These are phyloP conservation scores for Babesia ovata DNA, from an alignment of 169 alveolate genomes.

Conservation along the genomic window DNA sequence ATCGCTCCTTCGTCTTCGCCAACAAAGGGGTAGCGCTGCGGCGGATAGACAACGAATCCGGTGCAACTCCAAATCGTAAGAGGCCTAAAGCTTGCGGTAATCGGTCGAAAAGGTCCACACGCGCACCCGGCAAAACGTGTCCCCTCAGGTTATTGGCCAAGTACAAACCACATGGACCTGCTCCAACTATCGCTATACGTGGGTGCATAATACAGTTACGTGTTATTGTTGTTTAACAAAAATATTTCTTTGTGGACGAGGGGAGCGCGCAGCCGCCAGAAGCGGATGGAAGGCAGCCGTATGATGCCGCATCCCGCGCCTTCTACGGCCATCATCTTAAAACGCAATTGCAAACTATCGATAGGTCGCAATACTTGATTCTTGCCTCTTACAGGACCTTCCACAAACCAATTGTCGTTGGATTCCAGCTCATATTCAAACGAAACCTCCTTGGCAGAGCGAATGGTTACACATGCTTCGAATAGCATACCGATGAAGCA, in stretches of 20 bases:
- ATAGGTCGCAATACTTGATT: background rate
- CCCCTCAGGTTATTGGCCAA: constrained; percentile 75
- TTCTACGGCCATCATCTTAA: constrained; percentile 11
- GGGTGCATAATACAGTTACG: constrained; percentile 38
- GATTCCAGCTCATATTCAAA: constrained; percentile 23
- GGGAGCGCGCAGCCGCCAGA: constrained; percentile 26
- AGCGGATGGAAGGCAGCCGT: constrained; percentile 17
- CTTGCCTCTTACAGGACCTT: constrained; percentile 28
- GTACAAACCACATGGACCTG: constrained; percentile 89
- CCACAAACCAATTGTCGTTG: constrained; percentile 39
- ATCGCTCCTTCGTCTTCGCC: constrained; percentile 52
- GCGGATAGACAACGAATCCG: constrained; percentile 80
- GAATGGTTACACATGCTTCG: constrained; percentile 3
- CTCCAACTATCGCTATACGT: constrained; percentile 81
- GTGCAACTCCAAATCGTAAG: constrained; percentile 87
- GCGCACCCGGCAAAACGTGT: constrained; percentile 53
- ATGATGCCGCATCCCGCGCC: background rate
- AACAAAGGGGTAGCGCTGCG: constrained; percentile 70
- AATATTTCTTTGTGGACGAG: constrained; percentile 24
- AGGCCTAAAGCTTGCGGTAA: constrained; percentile 84
- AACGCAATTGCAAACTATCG: background rate
- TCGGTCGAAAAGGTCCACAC: constrained; percentile 82
- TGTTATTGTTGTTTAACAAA: background rate
- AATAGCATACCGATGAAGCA: constrained; percentile 12
- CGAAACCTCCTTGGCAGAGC: constrained; percentile 3